phyloP scores from a whole-genome alignment of 495 filamentous ascomycete genomes.

The Chaetomidium leptoderma region DNA sequence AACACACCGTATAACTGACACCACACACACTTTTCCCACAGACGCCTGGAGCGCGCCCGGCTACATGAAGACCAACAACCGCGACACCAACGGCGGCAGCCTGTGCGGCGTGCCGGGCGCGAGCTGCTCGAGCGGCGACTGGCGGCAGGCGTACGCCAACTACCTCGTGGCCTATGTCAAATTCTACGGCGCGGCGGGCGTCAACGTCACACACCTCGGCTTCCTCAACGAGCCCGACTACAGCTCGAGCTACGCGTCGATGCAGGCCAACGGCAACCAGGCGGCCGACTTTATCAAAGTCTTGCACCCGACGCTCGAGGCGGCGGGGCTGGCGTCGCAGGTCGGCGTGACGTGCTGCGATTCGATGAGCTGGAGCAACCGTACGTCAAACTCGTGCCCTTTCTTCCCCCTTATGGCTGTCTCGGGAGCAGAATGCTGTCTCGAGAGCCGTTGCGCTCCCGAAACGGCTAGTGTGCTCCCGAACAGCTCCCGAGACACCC shows the following conservation, averaged over 20 bases:
- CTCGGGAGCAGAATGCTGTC: too few relatives aligned
- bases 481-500: too few relatives aligned
- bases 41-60: constrained; percentile 45
- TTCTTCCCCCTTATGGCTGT: too few relatives aligned
- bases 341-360: constrained; percentile 41
- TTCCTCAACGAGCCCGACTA: constrained; percentile 45
- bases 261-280: constrained; percentile 36
- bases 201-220: constrained; percentile 48
- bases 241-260: constrained; percentile 37
- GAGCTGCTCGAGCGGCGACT: constrained; percentile 47
- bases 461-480: too few relatives aligned
- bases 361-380: constrained; percentile 40
- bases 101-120: constrained; percentile 49
- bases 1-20: neutral
- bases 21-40: neutral
- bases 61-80: constrained; percentile 53
- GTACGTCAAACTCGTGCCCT: too few relatives aligned
- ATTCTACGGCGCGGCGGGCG: constrained; percentile 48
- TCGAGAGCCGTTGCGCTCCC: too few relatives aligned
- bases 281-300: constrained; percentile 43
- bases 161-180: constrained; percentile 51
- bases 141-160: constrained; percentile 53
- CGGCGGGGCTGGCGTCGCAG: constrained; percentile 27
- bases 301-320: constrained; percentile 31
- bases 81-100: constrained; percentile 50